These are phyloP conservation scores for Aureobasidium lini DNA, from an alignment of 2,329 filamentous ascomycete species.

Conservation along the genomic window DNA sequence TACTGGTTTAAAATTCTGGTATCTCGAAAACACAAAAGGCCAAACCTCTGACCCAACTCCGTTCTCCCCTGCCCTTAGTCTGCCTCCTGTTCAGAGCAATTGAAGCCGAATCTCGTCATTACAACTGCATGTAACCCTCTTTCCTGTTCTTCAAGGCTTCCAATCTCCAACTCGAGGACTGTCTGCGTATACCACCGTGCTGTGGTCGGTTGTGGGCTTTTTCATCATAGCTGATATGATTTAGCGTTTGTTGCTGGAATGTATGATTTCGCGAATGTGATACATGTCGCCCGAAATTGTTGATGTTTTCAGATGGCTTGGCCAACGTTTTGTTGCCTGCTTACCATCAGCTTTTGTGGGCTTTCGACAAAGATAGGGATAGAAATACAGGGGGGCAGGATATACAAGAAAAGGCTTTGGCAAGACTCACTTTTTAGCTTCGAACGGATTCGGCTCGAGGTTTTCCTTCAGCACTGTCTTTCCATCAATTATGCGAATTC, in stretches of 20 bases:
- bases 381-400: constrained; percentile 9
- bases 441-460: constrained; percentile 13
- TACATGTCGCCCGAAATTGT: not conserved
- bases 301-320: not conserved
- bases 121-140: not conserved
- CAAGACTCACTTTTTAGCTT: constrained; percentile 1
- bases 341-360: constrained; percentile 3
- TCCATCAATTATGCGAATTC: constrained; percentile 16
- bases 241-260: not conserved
- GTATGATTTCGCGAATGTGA: not conserved
- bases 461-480: constrained; percentile 17
- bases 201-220: not conserved
- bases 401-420: not conserved
- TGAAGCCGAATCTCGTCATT: not conserved
- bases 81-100: not conserved
- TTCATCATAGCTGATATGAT: not conserved
- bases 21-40: not conserved
- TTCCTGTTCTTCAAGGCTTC: not conserved
- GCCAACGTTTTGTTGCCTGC: not conserved
- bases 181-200: not conserved
- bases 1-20: not conserved
- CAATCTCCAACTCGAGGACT: not conserved
- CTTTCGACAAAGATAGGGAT: not conserved
- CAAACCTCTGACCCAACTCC: not conserved
- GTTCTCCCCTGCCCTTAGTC: not conserved